Conservation (phyloP, 2,329 filamentous ascomycete genomes). For the Trichophyton mentagrophytes region DNA sequence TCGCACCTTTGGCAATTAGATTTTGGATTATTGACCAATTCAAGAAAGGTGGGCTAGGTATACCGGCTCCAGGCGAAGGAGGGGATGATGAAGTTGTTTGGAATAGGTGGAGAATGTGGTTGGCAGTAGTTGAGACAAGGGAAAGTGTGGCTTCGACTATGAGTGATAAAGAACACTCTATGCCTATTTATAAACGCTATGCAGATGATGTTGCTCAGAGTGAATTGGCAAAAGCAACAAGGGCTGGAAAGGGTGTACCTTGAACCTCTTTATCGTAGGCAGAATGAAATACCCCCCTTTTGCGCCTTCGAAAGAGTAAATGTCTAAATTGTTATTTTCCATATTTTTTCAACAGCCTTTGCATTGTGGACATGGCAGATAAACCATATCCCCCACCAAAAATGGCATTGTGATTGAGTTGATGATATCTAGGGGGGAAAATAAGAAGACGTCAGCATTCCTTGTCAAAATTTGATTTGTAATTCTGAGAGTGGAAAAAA, state of each 20-base stretch:
- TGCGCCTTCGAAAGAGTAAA: background rate
- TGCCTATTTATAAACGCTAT: conserved; percentile 56
- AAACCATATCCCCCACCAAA: conserved; percentile 69
- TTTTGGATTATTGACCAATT: conserved; percentile 65
- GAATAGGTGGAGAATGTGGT: conserved; percentile 54
- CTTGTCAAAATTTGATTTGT: background rate
- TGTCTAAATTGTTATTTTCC: conserved; percentile 29
- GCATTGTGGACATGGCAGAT: conserved; percentile 71
- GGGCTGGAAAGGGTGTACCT: conserved; percentile 46
- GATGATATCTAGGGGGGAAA: conserved; percentile 54
- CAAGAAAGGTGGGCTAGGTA: conserved; percentile 43
- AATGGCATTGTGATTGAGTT: conserved; percentile 75
- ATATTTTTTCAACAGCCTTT: conserved; percentile 59
- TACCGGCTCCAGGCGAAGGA: conserved; percentile 37
- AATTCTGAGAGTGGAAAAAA: conserved; percentile 17
- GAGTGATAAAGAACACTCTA: conserved; percentile 55
- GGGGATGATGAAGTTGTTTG: conserved; percentile 46
- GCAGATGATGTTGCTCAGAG: conserved; percentile 47
- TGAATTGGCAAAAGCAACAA: conserved; percentile 48
- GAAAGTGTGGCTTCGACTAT: conserved; percentile 54
- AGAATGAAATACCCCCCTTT: no score
- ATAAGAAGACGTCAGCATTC: background rate
- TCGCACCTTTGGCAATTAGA: conserved; percentile 61
- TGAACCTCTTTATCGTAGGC: background rate
- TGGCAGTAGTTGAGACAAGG: conserved; percentile 44